Conservation (phyloP, 2,329 filamentous ascomycete species). For the Alternaria sp. region DNA sequence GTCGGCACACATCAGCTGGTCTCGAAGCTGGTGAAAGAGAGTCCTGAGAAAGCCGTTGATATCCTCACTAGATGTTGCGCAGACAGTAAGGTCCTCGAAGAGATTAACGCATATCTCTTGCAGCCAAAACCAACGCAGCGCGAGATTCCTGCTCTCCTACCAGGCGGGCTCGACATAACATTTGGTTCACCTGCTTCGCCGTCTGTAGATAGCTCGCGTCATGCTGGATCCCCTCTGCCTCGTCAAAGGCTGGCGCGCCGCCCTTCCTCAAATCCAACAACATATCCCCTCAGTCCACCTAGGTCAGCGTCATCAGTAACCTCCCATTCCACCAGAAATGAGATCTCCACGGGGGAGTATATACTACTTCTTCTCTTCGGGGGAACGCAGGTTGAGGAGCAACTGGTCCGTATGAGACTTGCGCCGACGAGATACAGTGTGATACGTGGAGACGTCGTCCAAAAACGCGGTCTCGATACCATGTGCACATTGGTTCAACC, state of each 20-base stretch:
- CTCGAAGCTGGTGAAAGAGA: not conserved
- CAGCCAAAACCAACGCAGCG: not conserved
- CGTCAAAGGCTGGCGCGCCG: not conserved
- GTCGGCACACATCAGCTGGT: not conserved
- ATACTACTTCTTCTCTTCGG: not conserved
- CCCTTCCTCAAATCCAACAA: not conserved
- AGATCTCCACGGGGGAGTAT: not conserved
- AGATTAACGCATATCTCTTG: not conserved
- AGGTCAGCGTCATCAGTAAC: not conserved
- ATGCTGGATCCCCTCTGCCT: not conserved
- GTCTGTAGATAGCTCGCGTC: not conserved
- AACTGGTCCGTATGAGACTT: not conserved
- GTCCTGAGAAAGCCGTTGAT: not conserved
- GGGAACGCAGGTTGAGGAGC: not conserved
- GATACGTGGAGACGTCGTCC: conserved; percentile 6
- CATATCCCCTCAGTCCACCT: not conserved
- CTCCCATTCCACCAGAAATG: conserved; percentile 2
- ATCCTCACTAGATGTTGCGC: not conserved
- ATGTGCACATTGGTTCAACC: too few species aligned
- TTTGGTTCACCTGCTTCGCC: not conserved
- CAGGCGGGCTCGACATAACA: not conserved
- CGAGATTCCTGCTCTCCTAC: not conserved
- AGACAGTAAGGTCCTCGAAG: not conserved
- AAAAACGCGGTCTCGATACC: too few species aligned
- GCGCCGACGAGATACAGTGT: conserved; percentile 11